Base-by-base conservation (phyloP, 2,329 filamentous ascomycete species). In the Akanthomyces dipterigenus region DNA sequence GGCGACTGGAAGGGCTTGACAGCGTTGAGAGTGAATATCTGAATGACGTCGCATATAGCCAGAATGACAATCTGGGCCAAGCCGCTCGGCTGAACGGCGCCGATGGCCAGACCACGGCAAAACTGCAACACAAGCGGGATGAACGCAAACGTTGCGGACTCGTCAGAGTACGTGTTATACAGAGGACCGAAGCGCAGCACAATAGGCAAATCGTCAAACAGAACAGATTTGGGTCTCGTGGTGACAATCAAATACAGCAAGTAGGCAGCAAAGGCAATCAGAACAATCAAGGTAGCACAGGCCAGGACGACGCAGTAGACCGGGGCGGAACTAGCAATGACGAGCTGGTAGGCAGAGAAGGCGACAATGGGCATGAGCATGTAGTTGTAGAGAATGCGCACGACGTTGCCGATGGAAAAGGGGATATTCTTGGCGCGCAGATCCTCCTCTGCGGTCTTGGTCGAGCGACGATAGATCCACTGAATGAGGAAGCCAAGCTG, bases 91-190 rank as follows among this genome's bases (percentile, higher is more conserved):
- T 99, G 95, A 16, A 98, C 87, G 20, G 92, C 95, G 34, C 95
- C 95, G 67, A 99, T 90, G 22, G 92, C 91, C 65, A 98, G 87
- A 62, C 92, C 93, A 38, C 93, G 88, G 62, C 96, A 78, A 70
- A 96, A 87, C 5, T 89, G 96, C 63, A 98, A 80, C 38, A 96
- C 78, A 18, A 96, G 86, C 1, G 93, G 93, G 22, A 97, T 87
- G 46, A 96, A 81, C 7, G 93, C 92, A 73, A 96, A 99, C 0
- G 91, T 87, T 8, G 93, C 91, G 0, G 92, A 91, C 71, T 93
- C 90, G 72, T 99, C 95, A 26, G 90, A 95, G 73, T 96, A 98
- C 0, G 95, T 99, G 75, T 99, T 99, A 75, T 99, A 99, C 8
- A 99, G 79, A 5, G 95, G 91, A 0, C 95, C 95, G 68, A 96